phyloP scores from a whole-genome alignment of 2,329 filamentous ascomycete species.

The Lachnellula subtilissima region DNA sequence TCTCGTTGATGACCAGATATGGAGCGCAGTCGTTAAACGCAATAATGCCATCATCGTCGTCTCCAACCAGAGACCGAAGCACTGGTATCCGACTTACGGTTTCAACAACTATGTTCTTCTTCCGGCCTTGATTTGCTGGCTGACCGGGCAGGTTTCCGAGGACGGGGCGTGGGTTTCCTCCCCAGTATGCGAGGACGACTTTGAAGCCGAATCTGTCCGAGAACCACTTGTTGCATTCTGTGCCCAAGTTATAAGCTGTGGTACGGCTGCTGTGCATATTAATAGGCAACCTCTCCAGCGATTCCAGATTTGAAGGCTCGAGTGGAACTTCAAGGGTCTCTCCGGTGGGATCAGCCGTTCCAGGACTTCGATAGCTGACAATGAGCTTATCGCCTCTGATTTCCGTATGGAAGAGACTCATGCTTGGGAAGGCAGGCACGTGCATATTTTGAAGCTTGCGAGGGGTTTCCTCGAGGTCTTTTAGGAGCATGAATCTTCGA shows the following conservation, averaged over 20 bases:
- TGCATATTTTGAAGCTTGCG: constrained; percentile 52
- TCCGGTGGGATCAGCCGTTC: neutral
- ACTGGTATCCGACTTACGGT: constrained; percentile 18
- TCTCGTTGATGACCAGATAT: constrained; percentile 65
- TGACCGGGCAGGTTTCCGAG: constrained; percentile 43
- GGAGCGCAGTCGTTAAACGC: constrained; percentile 73
- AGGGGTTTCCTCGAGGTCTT: constrained; percentile 37
- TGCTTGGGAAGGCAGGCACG: constrained; percentile 51
- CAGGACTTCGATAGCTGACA: constrained; percentile 36
- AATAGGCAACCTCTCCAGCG: constrained; percentile 46
- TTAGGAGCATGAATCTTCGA: constrained; percentile 65
- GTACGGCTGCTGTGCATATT: constrained; percentile 56
- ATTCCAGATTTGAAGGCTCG: constrained; percentile 40
- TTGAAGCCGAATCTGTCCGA: constrained; percentile 58
- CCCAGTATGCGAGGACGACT: constrained; percentile 60
- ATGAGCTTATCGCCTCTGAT: constrained; percentile 40
- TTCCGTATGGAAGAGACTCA: constrained; percentile 60
- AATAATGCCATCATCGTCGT: constrained; percentile 43
- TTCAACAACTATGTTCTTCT: constrained; percentile 6
- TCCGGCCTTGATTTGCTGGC: constrained; percentile 15
- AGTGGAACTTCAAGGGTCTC: constrained; percentile 51
- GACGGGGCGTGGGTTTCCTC: constrained; percentile 53
- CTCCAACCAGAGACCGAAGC: constrained; percentile 12
- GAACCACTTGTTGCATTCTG: constrained; percentile 60
- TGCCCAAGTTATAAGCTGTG: constrained; percentile 59